phyloP scores from a whole-genome alignment of 2,329 filamentous ascomycete genomes.

The Fusarium euwallaceae region DNA sequence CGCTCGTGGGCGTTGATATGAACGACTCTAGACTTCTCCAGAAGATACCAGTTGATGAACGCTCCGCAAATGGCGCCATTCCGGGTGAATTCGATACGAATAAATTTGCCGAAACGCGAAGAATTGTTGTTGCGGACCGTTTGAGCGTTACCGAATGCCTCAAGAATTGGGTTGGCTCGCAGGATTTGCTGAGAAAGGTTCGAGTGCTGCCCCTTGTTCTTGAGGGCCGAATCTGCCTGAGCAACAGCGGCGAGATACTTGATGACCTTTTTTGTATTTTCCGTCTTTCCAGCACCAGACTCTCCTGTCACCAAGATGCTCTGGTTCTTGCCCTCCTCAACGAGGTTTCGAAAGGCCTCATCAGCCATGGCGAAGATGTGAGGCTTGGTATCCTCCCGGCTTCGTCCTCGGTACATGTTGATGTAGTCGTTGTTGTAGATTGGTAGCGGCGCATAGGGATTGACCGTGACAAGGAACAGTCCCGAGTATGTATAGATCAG shows the following conservation, averaged over 20 bases:
- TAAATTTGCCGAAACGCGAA: constrained; percentile 98
- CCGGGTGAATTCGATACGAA: constrained; percentile 93
- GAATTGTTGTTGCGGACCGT: constrained; percentile 99
- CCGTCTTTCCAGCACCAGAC: constrained; percentile 97
- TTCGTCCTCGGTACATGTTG: constrained; percentile 96
- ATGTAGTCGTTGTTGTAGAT: constrained; percentile 98
- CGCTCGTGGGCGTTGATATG: constrained; percentile 88
- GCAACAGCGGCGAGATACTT: constrained; percentile 97
- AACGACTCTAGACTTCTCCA: constrained; percentile 98
- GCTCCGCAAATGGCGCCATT: constrained; percentile 93
- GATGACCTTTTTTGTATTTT: constrained; percentile 99
- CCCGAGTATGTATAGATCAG: constrained; percentile 99
- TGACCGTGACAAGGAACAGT: constrained; percentile 95
- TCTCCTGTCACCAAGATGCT: constrained; percentile 98
- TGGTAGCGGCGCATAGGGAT: constrained; percentile 93
- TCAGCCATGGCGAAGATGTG: constrained; percentile 99
- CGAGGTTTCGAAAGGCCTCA: constrained; percentile 93
- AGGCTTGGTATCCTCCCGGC: constrained; percentile 92
- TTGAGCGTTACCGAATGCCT: constrained; percentile 98
- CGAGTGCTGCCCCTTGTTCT: constrained; percentile 74
- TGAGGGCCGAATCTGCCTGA: constrained; percentile 79
- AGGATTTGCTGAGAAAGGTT: constrained; percentile 97
- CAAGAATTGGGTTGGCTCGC: constrained; percentile 94
- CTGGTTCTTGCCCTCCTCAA: constrained; percentile 95
- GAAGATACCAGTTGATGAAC: constrained; percentile 97